Evolutionary conservation across 768 basidiomycete species (phyloP).

Genomic region (Russula virescens): DNA sequence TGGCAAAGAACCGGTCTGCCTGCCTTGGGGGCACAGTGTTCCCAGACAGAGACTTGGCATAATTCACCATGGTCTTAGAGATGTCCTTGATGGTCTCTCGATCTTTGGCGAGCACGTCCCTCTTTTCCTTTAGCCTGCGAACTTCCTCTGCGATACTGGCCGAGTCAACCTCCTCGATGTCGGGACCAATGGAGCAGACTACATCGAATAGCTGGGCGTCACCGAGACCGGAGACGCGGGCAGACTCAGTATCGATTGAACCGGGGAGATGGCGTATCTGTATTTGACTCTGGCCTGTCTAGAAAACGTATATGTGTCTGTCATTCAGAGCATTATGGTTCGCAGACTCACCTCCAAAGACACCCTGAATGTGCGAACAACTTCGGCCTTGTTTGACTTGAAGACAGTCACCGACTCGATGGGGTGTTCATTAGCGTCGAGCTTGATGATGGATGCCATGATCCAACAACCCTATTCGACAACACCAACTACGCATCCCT

Average conservation of each 20-base stretch:
- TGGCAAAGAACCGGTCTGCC: conserved; percentile 39
- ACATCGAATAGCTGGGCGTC: conserved; percentile 50
- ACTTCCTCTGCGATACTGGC: conserved; percentile 25
- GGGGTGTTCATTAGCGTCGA: conserved; percentile 33
- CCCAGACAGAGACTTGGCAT: conserved; percentile 40
- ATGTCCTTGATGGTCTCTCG: conserved; percentile 39
- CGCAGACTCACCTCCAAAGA: conserved; percentile 42
- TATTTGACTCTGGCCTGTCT: conserved; percentile 52
- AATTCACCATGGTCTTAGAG: conserved; percentile 38
- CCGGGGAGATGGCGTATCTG: conserved; percentile 46
- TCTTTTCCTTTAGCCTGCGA: conserved; percentile 32
- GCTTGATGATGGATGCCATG: conserved; percentile 12
- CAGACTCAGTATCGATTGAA: conserved; percentile 45
- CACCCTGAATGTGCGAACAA: conserved; percentile 46
- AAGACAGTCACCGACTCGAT: conserved; percentile 54
- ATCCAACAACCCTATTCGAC: background rate
- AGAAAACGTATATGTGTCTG: background rate
- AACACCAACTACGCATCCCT: background rate
- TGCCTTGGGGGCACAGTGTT: conserved; percentile 37
- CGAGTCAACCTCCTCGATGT: conserved; percentile 23
- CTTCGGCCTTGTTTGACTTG: conserved; percentile 50
- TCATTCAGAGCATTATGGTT: background rate
- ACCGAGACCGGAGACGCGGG: conserved; percentile 47
- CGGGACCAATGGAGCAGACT: conserved; percentile 38
- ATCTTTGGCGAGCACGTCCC: conserved; percentile 35